Percentiles rank a stretch among this genome's conserved stretches.
Evolutionary conservation across 148 eudicot genomes (phyloP).

Genomic region (Chenopodium album): DNA sequence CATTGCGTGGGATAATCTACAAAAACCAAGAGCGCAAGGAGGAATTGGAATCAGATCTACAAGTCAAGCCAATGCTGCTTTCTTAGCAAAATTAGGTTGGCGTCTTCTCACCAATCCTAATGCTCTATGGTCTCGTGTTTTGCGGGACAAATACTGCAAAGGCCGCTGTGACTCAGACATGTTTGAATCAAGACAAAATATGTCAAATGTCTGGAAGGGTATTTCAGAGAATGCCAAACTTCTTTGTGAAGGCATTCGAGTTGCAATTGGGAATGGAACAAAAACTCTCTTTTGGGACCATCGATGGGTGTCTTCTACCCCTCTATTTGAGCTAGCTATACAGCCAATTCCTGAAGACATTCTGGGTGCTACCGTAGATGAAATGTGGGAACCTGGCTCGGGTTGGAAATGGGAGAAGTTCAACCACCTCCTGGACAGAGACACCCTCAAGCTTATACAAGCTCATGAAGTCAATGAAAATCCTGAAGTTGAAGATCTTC

Average conservation of each 20-base stretch:
- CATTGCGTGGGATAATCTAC: neutral
- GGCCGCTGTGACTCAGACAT: neutral
- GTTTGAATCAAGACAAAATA: neutral
- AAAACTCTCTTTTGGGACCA: neutral
- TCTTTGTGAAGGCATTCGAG: neutral
- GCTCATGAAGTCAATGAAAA: neutral
- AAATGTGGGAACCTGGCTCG: neutral
- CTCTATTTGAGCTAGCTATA: neutral
- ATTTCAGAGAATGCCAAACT: neutral
- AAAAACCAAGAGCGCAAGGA: neutral
- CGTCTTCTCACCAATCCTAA: neutral
- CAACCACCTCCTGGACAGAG: fast-evolving
- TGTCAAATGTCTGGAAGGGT: neutral
- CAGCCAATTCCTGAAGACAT: no score
- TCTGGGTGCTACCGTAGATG: neutral
- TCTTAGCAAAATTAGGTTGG: neutral
- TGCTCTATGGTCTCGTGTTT: neutral
- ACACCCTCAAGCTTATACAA: neutral
- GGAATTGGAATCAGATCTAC: neutral
- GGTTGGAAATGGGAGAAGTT: neutral
- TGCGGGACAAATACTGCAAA: neutral
- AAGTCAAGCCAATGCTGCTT: neutral
- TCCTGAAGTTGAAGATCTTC: neutral
- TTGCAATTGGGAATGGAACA: neutral
- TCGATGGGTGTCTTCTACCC: neutral